Base-by-base conservation (phyloP, 352 stramenopile species). In the Thraustotheca clavata region DNA sequence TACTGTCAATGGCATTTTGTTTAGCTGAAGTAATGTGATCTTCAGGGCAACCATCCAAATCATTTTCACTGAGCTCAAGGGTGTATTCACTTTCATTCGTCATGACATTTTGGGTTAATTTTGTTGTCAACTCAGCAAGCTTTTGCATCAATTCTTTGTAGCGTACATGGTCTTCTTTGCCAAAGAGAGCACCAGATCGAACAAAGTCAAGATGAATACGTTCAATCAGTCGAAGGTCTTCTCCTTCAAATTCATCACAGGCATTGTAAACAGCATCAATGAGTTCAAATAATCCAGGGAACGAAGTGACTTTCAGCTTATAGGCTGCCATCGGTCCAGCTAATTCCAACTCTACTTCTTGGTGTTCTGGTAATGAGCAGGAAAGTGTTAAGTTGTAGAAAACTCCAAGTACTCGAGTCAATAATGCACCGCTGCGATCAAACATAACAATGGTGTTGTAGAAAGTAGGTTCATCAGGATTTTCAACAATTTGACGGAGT, bases 91-190 rank as follows among this genome's bases (percentile, higher is more conserved):
- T 74, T 71, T 89, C 80, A 46, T 89, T 78, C 40, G 83, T 81
- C 12, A 86, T 59, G 38, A 89, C 68, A 67, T 89, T 83, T 71
- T 89, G 80, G 54, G 67, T 70, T 60, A 87, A 87, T 61, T 78
- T 67, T 0, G 80, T 89, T 38, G 67, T 59, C 11, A 87, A 67
- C 12, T 69, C 69, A 5, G 77, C 80, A 12, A 89, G 40, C 70
- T 86, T 60, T 24, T 75, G 75, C 34, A 79, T 52, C 41, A 88
- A 74, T 49, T 80, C 73, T n/a, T 72, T 75, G 71, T 85, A 79
- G 38, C 79, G 71, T 32, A 73, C 35, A 71, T 80, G 75, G 12
- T 60, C 63, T 24, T 75, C 68, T n/a, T 66, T 49, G 62, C 71
- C 59, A 41, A 89, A 72, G 50, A 60, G 50, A 20, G 50, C 50